Evolutionary conservation across 1,284 basidiomycete species (phyloP), one percentile per base, ranked within the genome.

Genomic region (Pascua guehoae): DNA sequence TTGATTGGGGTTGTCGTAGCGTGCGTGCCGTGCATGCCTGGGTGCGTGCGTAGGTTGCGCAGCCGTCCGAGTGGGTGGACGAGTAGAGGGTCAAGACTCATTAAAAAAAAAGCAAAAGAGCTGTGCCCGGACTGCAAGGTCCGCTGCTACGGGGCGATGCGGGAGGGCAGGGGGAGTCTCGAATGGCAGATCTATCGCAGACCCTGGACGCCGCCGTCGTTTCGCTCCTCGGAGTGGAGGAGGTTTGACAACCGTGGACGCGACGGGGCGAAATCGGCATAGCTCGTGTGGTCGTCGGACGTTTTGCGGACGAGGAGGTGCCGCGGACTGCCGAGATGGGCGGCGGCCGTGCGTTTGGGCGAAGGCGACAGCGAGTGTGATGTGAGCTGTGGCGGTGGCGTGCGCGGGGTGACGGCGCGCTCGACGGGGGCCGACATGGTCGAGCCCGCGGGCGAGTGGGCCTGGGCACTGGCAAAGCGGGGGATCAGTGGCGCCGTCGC

Each of bases 181-280:
- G 36, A 17, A 32, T 38, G n/a, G n/a, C n/a, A 8, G 17, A 41
- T 41, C 38, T 16, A 47, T 10, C 46, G 24, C 32, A 38, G 14
- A 24, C 32, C 18, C 5, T 16, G n/a, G 8, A n/a, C n/a, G 24
- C 41, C 15, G 24, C 15, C 32, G 46, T 48, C 41, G 47, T 17
- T 41, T 24, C 41, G 49, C 46, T n/a, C 37, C n/a, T 50, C 43
- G 8, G 32, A 12, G 24, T 49, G 40, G 10, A 57, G 18, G 2
- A 61, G 53, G 47, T 57, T 54, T 39, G 52, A 47, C n/a, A 57
- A 43, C n/a, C 51, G 49, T 10, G 59, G 59, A 8, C 59, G 52
- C 1, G 59, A 57, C 0, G 59, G 59, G 9, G 59, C 56, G 32
- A 61, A 61, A 16, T 54, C 55, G 8, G 50, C 46, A 36, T 43